Evolutionary conservation across 2,329 filamentous ascomycete genomes (phyloP).

Genomic region (Clarireedia monteithiana): DNA sequence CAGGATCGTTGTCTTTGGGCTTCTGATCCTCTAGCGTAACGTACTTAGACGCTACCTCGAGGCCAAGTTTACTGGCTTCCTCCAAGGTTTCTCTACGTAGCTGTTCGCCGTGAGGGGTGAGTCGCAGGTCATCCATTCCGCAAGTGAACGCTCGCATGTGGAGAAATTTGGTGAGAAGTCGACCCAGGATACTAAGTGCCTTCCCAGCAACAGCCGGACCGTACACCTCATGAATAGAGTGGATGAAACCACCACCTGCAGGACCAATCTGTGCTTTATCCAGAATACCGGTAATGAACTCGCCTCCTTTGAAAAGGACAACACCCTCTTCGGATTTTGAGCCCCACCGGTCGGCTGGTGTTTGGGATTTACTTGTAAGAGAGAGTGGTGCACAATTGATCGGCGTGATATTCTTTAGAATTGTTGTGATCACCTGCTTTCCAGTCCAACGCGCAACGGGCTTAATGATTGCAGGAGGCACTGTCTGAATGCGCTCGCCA

Average conservation of each 20-base stretch:
- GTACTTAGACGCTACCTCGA: slow-evolving; percentile 77
- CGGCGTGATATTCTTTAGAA: slow-evolving; percentile 87
- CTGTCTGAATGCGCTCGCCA: slow-evolving; percentile 70
- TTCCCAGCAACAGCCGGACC: slow-evolving; percentile 81
- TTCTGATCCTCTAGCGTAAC: slow-evolving; percentile 68
- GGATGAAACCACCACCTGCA: slow-evolving; percentile 76
- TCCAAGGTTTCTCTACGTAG: slow-evolving; percentile 60
- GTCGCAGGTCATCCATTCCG: slow-evolving; percentile 88
- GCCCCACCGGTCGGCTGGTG: slow-evolving; percentile 75
- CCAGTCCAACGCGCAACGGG: slow-evolving; percentile 84
- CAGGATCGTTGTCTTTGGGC: slow-evolving; percentile 54
- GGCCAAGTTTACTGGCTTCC: slow-evolving; percentile 61
- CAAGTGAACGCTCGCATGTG: slow-evolving; percentile 95
- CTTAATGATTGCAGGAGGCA: slow-evolving; percentile 75
- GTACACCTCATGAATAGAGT: slow-evolving; percentile 89
- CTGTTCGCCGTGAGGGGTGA: slow-evolving; percentile 73
- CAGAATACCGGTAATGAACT: slow-evolving; percentile 82
- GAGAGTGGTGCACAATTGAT: slow-evolving; percentile 67
- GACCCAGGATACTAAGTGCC: slow-evolving; percentile 79
- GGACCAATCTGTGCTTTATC: slow-evolving; percentile 95
- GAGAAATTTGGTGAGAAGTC: slow-evolving; percentile 80
- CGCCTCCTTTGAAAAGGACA: slow-evolving; percentile 79
- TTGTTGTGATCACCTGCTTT: slow-evolving; percentile 89
- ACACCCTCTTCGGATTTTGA: slow-evolving; percentile 65
- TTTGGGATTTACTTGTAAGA: slow-evolving; percentile 71